Evolutionary conservation across 805 yeast species (phyloP), one percentile per base, ranked within the genome.

Genomic region (Pichia pseudocactophila): DNA sequence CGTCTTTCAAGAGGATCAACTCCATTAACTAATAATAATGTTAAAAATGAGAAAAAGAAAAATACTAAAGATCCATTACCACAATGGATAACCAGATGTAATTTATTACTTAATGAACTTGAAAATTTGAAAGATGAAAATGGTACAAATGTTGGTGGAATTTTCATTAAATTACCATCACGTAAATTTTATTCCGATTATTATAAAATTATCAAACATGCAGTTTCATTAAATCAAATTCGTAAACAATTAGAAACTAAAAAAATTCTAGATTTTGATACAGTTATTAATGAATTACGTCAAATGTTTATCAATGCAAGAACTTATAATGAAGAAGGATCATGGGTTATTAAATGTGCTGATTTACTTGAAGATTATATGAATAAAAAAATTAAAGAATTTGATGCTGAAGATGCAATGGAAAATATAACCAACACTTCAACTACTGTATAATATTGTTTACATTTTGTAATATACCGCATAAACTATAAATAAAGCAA

Each of bases 161-260:
- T 80, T 39, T 89, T 89, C 64, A 57, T 77, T 53, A 75, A 59
- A 26, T 85, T 87, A 1, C 97, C 97, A 3, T 73, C 89, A 0
- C 73, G 74, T 49, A 74, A 74, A 58, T 57, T 77, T 41, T 90
- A 87, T 59, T 92, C 96, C 0, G 97, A 90, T 61, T 90, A 90
- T 59, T 90, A 82, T 51, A 65, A 70, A 52, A 56, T 81, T 27
- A 80, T 83, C 53, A 62, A 65, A 48, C 61, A 63, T 42, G 88
- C 89, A 2, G 73, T 80, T 19, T 71, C 88, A 2, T 59, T 83
- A 39, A 66, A 67, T 40, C 76, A 69, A 49, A 64, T 82, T 41
- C 66, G 64, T 45, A 77, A 74, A 60, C 69, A 68, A 41, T 54
- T 80, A 41, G 46, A 45, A 28, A 65, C 68, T 17, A 60, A 57